phyloP scores from a whole-genome alignment of 768 basidiomycete species.

The Scleroderma bovista region DNA sequence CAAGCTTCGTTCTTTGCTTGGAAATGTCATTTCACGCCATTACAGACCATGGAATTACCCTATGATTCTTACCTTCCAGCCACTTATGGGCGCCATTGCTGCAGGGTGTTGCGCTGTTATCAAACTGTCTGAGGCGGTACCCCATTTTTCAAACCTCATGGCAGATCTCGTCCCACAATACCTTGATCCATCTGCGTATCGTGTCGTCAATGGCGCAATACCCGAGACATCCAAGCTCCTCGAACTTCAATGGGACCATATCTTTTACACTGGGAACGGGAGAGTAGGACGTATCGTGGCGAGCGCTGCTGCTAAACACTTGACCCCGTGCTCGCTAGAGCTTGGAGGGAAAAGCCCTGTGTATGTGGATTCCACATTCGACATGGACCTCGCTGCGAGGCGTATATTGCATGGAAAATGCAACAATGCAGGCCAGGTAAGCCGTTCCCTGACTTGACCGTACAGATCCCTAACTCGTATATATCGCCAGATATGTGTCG shows the following conservation, averaged over 20 bases:
- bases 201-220: constrained; percentile 46
- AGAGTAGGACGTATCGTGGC: constrained; percentile 20
- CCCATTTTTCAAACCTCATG: constrained; percentile 45
- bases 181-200: constrained; percentile 45
- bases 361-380: constrained; percentile 37
- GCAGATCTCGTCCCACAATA: constrained; percentile 52
- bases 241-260: constrained; percentile 27
- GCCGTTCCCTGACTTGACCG: not conserved
- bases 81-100: constrained; percentile 65
- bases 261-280: constrained; percentile 36
- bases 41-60: constrained; percentile 67
- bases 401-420: constrained; percentile 65
- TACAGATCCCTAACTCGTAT: not conserved
- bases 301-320: constrained; percentile 23
- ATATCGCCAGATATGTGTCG: constrained; percentile 31
- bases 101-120: constrained; percentile 66
- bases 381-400: constrained; percentile 50
- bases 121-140: constrained; percentile 58
- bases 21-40: not conserved
- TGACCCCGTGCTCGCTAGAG: constrained; percentile 31
- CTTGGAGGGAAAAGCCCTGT: constrained; percentile 41
- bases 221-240: constrained; percentile 33
- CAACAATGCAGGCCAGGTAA: constrained; percentile 59
- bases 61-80: constrained; percentile 46
- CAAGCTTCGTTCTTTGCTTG: not conserved